Evolutionary conservation across 2,329 filamentous ascomycete species (phyloP).

Genomic region (Verruconis gallopava): DNA sequence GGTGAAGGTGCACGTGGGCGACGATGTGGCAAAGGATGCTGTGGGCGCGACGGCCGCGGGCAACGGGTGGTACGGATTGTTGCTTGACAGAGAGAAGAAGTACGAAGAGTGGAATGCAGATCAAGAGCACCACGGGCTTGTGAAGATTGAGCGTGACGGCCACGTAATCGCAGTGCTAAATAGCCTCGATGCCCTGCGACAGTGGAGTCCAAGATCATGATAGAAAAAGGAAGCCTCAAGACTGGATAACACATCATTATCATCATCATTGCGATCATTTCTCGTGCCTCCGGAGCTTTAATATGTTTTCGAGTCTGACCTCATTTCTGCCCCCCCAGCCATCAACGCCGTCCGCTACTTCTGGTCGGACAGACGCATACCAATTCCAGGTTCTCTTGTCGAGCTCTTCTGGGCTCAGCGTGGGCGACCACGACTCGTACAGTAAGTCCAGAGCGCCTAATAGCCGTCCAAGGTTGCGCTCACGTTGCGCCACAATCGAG

Average conservation of each 20-base stretch:
- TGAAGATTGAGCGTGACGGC: background rate
- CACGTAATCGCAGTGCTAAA: background rate
- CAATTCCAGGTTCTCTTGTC: conserved; percentile 68
- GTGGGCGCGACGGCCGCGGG: conserved; percentile 9
- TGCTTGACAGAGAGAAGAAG: conserved; percentile 11
- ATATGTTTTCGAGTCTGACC: conserved; percentile 52
- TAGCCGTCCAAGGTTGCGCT: conserved; percentile 55
- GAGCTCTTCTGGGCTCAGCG: conserved; percentile 51
- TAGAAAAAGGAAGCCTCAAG: too few relatives aligned
- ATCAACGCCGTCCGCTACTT: conserved; percentile 57
- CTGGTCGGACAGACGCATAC: conserved; percentile 66
- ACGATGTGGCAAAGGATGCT: conserved; percentile 11
- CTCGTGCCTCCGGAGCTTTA: conserved; percentile 43
- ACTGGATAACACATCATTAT: too few relatives aligned
- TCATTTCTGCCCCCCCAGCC: conserved; percentile 76
- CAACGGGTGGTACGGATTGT: conserved; percentile 7
- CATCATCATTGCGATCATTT: too few relatives aligned
- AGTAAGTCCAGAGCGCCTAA: conserved; percentile 59
- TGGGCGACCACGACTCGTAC: conserved; percentile 60
- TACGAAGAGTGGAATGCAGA: background rate
- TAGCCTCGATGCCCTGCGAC: background rate
- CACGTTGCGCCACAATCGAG: conserved; percentile 46
- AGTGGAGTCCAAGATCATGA: background rate
- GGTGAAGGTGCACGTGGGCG: conserved; percentile 11
- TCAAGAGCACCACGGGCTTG: background rate